Base-by-base conservation (phyloP, 495 filamentous ascomycete species). In the Penicillium mononematosum region DNA sequence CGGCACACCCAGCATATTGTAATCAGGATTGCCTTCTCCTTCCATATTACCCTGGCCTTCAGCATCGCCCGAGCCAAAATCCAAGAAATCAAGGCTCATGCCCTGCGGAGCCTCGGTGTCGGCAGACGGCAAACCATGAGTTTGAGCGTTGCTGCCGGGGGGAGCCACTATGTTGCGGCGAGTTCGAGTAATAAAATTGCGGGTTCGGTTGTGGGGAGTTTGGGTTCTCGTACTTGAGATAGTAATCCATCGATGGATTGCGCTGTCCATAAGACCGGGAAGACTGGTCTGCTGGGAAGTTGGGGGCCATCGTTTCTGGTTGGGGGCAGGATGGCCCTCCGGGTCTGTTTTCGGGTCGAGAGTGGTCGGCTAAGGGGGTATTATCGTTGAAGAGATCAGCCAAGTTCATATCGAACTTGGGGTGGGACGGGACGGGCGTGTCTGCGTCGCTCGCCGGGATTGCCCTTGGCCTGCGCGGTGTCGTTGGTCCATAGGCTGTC, bases 391-490 rank as follows among this genome's bases (percentile, higher is more conserved):
- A 75, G 1, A 77, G 59, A 53, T 87, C 84, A 14, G 77, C 79
- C 29, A 88, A 71, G 56, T 86, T 83, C 82, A 85, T 84, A 63
- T 89, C 85, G 59, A 88, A 88, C 56, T 75, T 72, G 6, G 84
- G 84, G 14, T 56, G 1, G 75, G 79, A 5, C 78, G 70, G 48
- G 71, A 50, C 12, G 60, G 55, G 41, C 75, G 66, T 56, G 62
- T 56, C 51, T 71, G 67, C 10, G 60, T 60, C 29, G 59, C 58
- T 24, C 68, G 69, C 17, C 68, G 68, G n/a, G 54, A 48, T 36
- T 65, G 67, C 45, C 58, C 64, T 45, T 64, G 61, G 16, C 55
- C 53, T 46, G 46, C 39, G 31, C 62, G 64, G 22, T 68, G 63
- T 50, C 66, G 58, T 29, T 60, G 73, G 22, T 72, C 66, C 32